These are phyloP conservation scores for Blastomyces emzantsi DNA, from an alignment of 2,329 filamentous ascomycete species.

Conservation along the genomic window DNA sequence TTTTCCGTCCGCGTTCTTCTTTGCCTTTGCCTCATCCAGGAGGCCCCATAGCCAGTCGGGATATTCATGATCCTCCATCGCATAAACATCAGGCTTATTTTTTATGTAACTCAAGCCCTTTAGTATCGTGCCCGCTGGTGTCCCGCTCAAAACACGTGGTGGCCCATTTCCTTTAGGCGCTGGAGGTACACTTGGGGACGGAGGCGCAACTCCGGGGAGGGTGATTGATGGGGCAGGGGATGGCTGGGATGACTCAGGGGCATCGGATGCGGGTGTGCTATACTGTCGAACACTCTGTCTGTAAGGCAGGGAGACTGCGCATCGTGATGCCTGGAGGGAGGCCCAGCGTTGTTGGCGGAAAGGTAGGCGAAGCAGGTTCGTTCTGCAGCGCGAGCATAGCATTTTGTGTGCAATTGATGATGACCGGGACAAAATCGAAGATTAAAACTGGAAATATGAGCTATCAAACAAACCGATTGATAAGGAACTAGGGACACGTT, in stretches of 20 bases:
- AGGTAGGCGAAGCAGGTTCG: slow-evolving; percentile 31
- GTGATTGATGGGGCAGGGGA: slow-evolving; percentile 9
- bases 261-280: slow-evolving; percentile 28
- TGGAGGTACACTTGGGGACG: slow-evolving; percentile 9
- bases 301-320: slow-evolving; percentile 26
- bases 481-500: not conserved
- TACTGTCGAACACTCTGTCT: slow-evolving; percentile 17
- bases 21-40: slow-evolving; percentile 29
- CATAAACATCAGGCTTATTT: slow-evolving; percentile 38
- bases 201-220: slow-evolving; percentile 14
- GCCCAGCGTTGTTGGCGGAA: slow-evolving; percentile 24
- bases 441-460: not conserved
- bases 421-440: not conserved
- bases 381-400: slow-evolving; percentile 37
- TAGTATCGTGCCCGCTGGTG: slow-evolving; percentile 33
- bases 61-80: slow-evolving; percentile 40
- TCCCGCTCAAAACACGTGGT: slow-evolving; percentile 29
- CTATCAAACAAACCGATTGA: not conserved
- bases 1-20: slow-evolving; percentile 27
- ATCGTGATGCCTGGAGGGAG: slow-evolving; percentile 25
- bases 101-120: slow-evolving; percentile 40
- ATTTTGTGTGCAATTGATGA: slow-evolving; percentile 20
- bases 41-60: slow-evolving; percentile 42
- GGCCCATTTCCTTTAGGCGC: slow-evolving; percentile 6
- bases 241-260: slow-evolving; percentile 8